Evolutionary conservation across 176 grass and related monocot genomes (phyloP).

Genomic region (Phyllostachys edulis): DNA sequence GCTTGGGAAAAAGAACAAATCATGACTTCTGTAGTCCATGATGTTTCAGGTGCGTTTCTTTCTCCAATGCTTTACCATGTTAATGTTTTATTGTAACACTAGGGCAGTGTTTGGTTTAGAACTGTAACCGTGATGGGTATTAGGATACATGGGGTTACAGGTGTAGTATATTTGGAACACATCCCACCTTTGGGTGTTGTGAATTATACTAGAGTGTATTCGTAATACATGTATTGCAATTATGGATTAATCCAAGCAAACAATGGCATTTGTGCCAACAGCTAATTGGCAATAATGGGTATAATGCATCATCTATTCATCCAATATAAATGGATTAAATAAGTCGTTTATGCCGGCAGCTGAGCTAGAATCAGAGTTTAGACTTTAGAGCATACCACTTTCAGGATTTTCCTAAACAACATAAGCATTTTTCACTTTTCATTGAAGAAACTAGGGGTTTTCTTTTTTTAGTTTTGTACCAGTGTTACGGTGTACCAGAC

Average conservation of each 20-base stretch:
- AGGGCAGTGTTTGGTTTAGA: background rate
- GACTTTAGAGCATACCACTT: background rate
- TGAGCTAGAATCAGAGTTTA: background rate
- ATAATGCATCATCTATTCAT: background rate
- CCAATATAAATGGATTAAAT: background rate
- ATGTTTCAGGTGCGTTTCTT: slow-evolving; percentile 42
- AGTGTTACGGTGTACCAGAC: background rate
- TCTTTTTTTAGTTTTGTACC: background rate
- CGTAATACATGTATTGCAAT: background rate
- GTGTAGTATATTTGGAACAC: background rate
- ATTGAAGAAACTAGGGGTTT: background rate
- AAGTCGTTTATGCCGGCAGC: background rate
- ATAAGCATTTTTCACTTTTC: background rate
- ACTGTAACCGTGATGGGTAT: background rate
- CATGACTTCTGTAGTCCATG: slow-evolving; percentile 45
- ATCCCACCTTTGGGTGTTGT: background rate
- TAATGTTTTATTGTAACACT: background rate
- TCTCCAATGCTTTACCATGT: background rate
- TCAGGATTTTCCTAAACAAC: background rate
- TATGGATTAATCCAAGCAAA: background rate
- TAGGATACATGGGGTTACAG: background rate
- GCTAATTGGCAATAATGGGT: background rate
- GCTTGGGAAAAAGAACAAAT: background rate
- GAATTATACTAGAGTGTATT: background rate
- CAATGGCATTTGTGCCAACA: background rate